Base-by-base conservation (phyloP, 768 basidiomycete genomes). In the Paxillus rubicundulus region DNA sequence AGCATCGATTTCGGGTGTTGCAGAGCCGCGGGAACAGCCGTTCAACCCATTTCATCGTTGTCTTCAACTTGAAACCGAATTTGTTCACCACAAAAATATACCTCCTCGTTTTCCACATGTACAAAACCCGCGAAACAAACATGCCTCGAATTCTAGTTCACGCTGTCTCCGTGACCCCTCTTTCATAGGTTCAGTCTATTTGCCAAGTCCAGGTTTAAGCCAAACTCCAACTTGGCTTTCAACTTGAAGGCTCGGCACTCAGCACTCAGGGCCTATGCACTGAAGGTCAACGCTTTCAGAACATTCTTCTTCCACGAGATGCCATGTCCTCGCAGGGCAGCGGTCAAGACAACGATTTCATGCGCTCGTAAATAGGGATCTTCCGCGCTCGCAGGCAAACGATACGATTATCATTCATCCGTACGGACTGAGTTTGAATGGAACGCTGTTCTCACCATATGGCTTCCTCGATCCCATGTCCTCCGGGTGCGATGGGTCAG, bases 261-360 rank as follows among this genome's bases (percentile, higher is more conserved):
- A n/a, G 24, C 24, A 24, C 24, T 4, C 24, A 24, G 6, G 24
- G 24, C 24, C 6, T 24, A 5, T 5, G 24, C 24, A 24, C 24
- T 24, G 24, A 24, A 24, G 2, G 5, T 24, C 24, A 24, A 24
- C 24, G 24, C 24, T 24, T n/a, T n/a, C n/a, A n/a, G n/a, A n/a
- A n/a, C n/a, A n/a, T n/a, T n/a, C n/a, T n/a, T n/a, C 24, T 24
- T 24, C 24, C 24, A 24, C 24, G 24, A 24, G 24, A 24, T 24
- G 24, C 24, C 4, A 24, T 6, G 24, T 24, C 4, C 24, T 24
- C 6, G 24, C 24, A 24, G 50, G 71, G 24, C 36, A 40, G 21
- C 39, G 53, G 20, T 56, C 53, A 24, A 50, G 18, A 10, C 73
- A 73, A 57, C 74, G 75, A 16, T 46, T 64, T 34, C 74, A 75